phyloP scores from a whole-genome alignment of 345 rosid genomes.

The Erysimum cheiranthoides region DNA sequence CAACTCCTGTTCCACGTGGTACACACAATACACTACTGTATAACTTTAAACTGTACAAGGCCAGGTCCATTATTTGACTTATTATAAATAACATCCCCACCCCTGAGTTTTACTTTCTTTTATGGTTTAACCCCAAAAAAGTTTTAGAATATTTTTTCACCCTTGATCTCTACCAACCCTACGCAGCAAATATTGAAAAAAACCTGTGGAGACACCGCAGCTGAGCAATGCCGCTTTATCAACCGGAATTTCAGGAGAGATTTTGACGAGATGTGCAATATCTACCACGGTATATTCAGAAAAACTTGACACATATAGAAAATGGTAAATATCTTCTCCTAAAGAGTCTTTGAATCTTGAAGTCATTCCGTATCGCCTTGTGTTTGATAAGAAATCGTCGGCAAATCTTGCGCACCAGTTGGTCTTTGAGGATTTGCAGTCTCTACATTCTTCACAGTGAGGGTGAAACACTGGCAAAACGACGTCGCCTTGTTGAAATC shows the following conservation, averaged over 20 bases:
- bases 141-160: neutral
- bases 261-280: conserved; percentile 55
- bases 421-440: conserved; percentile 61
- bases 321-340: conserved; percentile 63
- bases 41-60: too few relatives aligned
- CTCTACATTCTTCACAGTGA: conserved; percentile 59
- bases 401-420: conserved; percentile 57
- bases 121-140: neutral
- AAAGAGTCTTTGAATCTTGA: conserved; percentile 57
- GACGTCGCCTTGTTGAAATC: conserved; percentile 56
- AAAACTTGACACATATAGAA: conserved; percentile 67
- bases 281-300: conserved; percentile 78
- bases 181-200: neutral
- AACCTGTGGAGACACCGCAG: conserved; percentile 76
- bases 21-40: too few relatives aligned
- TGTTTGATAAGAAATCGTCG: neutral
- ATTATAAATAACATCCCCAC: neutral
- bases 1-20: conserved; percentile 55
- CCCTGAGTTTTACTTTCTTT: neutral
- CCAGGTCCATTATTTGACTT: neutral
- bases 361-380: conserved; percentile 62
- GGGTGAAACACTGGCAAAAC: conserved; percentile 64
- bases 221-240: conserved; percentile 67
- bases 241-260: conserved; percentile 45
- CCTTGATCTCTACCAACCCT: neutral